Evolutionary conservation across 805 yeast species (phyloP).

Genomic region (Ogataea glucozyma): DNA sequence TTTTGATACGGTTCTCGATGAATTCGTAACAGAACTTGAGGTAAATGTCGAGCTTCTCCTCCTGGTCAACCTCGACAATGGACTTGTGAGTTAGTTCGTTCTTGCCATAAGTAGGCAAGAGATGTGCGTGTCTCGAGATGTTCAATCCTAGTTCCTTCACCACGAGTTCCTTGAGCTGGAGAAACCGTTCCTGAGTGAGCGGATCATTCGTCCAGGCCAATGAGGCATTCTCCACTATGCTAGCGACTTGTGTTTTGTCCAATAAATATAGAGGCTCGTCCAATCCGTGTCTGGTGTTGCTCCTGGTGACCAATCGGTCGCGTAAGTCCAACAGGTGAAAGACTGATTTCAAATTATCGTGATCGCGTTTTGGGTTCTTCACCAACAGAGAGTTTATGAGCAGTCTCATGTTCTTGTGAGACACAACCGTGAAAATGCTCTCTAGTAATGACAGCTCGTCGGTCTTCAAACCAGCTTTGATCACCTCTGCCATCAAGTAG

Average conservation of each 20-base stretch:
- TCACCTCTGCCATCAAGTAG: constrained; percentile 6
- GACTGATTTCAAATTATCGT: constrained; percentile 5
- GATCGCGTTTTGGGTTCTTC: constrained; percentile 16
- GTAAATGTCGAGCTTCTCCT: constrained; percentile 27
- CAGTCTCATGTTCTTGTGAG: constrained; percentile 5
- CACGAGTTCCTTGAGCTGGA: constrained; percentile 5
- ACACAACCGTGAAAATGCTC: constrained; percentile 5
- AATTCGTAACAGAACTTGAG: constrained; percentile 31
- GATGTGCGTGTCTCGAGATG: constrained; percentile 10
- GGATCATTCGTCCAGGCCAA: background rate
- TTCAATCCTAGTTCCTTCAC: constrained; percentile 17
- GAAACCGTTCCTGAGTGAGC: background rate
- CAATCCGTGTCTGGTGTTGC: constrained; percentile 10
- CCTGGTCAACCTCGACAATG: constrained; percentile 17
- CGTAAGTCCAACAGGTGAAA: constrained; percentile 14
- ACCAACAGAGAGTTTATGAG: constrained; percentile 16
- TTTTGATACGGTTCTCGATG: constrained; percentile 26
- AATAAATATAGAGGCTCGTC: constrained; percentile 9
- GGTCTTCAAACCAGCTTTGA: background rate
- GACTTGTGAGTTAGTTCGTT: background rate
- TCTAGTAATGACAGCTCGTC: background rate
- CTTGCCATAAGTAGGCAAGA: background rate
- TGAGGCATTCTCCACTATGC: constrained; percentile 15
- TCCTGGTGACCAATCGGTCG: constrained; percentile 12
- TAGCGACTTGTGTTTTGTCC: constrained; percentile 12